phyloP scores from a whole-genome alignment of 2,329 filamentous ascomycete genomes.

The Balansia obtecta region DNA sequence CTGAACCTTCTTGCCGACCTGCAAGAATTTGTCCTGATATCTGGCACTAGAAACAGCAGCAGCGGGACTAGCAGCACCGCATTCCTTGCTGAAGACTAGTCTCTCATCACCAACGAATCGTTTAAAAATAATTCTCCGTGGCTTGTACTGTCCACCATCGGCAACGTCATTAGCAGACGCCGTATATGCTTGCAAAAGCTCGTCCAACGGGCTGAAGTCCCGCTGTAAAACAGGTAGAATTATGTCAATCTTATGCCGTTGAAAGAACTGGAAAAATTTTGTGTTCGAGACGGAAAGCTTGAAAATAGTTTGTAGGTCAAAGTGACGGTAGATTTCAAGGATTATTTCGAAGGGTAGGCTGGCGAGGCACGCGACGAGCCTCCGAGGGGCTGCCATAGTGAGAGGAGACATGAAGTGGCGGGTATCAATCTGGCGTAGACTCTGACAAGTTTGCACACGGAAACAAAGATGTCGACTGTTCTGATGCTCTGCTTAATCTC shows the following conservation, averaged over 20 bases:
- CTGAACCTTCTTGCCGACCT: conserved; percentile 8
- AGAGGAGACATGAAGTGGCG: not conserved
- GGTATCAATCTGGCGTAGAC: not conserved
- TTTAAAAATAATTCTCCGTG: conserved; percentile 27
- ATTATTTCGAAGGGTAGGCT: conserved; percentile 33
- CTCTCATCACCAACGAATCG: conserved; percentile 22
- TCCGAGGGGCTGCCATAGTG: conserved; percentile 11
- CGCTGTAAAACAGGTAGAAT: conserved; percentile 28
- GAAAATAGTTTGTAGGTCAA: conserved; percentile 29
- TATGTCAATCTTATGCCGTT: conserved; percentile 26
- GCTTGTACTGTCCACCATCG: conserved; percentile 22
- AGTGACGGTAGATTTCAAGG: conserved; percentile 32
- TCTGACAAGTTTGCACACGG: not conserved
- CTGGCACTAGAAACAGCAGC: not conserved
- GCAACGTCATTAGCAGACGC: conserved; percentile 25
- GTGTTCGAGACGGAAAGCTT: conserved; percentile 25
- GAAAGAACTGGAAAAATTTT: conserved; percentile 28
- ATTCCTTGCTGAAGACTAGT: conserved; percentile 10
- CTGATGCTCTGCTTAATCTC: not conserved
- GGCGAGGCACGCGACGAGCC: conserved; percentile 12
- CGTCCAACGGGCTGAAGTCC: conserved; percentile 32
- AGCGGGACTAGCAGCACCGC: not conserved
- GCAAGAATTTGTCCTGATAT: conserved; percentile 9
- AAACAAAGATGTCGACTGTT: not conserved
- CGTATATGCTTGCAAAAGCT: conserved; percentile 34